Evolutionary conservation across 208 protist species (phyloP), one percentile per base, ranked within the genome.

Genomic region (Zelonia costaricensis): DNA sequence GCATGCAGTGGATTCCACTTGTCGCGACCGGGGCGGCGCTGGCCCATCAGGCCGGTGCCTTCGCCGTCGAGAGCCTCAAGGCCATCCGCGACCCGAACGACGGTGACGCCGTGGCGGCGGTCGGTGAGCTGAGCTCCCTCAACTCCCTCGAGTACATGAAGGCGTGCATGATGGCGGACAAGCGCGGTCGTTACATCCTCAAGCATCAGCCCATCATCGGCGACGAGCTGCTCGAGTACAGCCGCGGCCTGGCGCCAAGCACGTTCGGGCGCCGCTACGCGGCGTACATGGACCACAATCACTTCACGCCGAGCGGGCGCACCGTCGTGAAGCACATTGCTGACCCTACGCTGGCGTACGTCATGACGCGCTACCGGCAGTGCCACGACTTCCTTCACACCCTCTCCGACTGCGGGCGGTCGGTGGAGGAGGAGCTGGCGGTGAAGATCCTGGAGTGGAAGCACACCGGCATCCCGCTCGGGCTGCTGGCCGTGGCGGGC

Each of bases 281-380:
- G 3, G 30, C 71, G 9, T 94, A 87, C 64, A 94, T 94, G 88
- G 80, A 80, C 51, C 53, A 64, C 71, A 94, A 94, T 61, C 45
- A 81, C 47, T 94, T 94, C 60, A 76, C 63, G 15, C 88, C 88
- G 6, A 86, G 69, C 51, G 88, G 76, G 33, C 79, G 88, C 7
- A 73, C 85, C 13, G 63, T 80, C 12, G 85, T 92, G 55, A 71
- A 46, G 47, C 68, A 82, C 66, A 82, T 94, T 25, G 65, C 62
- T 4, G 88, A 94, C 60, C 82, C 80, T 18, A 81, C 70, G 4
- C 76, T 91, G 45, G 75, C 76, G 38, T 94, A 94, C 73, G 72
- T 94, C 20, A 94, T 94, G 88, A 91, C 72, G 33, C 80, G 88
- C 46, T 88, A 94, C 53, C 85, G 88, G n/a, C 76, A 94, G 65